These are phyloP conservation scores for Syncephalastrum contaminatum DNA, from an alignment of 371 early-diverging fungal genomes.

Conservation along the genomic window DNA sequence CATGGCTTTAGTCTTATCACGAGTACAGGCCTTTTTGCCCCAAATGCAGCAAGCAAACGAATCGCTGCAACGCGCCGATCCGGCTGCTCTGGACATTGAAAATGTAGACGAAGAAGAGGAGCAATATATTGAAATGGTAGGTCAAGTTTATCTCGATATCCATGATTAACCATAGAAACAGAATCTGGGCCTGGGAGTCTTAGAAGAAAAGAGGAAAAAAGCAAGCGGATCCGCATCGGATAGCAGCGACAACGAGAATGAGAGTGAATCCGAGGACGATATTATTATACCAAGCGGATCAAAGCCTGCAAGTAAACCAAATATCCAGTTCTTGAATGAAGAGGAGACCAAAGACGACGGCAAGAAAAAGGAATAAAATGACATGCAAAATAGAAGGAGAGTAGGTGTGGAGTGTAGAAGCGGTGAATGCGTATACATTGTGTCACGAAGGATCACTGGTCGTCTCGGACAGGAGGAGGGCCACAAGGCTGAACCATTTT, in stretches of 20 bases:
- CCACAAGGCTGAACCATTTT: slow-evolving; percentile 84
- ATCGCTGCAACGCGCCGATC: slow-evolving; percentile 39
- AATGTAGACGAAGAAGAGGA: slow-evolving; percentile 41
- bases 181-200: slow-evolving; percentile 63
- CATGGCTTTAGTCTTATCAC: slow-evolving; percentile 39
- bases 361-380: neutral
- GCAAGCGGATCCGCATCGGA: slow-evolving; percentile 3
- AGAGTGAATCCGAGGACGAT: slow-evolving; percentile 35
- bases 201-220: slow-evolving; percentile 46
- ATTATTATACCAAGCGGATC: slow-evolving; percentile 31
- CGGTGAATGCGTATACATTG: too few relatives aligned
- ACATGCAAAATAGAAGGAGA: neutral
- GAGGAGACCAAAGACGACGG: neutral
- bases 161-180: slow-evolving; percentile 1
- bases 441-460: slow-evolving; percentile 22
- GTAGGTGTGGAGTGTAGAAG: too few relatives aligned
- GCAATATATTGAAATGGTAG: slow-evolving; percentile 68
- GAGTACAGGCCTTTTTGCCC: slow-evolving; percentile 58
- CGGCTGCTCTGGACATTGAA: slow-evolving; percentile 52
- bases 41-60: slow-evolving; percentile 58
- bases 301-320: too few relatives aligned
- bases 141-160: neutral
- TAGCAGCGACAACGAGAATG: slow-evolving; percentile 20
- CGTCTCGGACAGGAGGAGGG: slow-evolving; percentile 61
- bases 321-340: too few relatives aligned